A percentile compares a stretch with the other conserved stretches of the same genome.
Conservation (phyloP, 2,329 filamentous ascomycete genomes). For the Pseudogymnoascus sp. region DNA sequence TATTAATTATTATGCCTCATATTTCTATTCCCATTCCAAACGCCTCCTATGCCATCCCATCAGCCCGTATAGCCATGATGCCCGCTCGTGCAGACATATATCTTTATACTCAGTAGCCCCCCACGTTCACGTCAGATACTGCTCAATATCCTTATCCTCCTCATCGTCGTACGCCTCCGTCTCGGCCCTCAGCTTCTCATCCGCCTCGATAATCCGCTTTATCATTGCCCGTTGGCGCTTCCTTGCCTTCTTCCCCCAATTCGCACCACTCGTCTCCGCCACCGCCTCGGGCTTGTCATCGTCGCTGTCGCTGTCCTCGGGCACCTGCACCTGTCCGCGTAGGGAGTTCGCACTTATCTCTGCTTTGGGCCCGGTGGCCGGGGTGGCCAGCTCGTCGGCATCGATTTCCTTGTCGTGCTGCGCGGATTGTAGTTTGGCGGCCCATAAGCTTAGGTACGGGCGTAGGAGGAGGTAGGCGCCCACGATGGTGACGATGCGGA, state of each 20-base stretch:
- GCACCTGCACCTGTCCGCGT: conserved; percentile 47
- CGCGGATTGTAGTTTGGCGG: conserved; percentile 54
- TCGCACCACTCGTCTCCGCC: conserved; percentile 29
- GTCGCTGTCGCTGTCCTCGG: conserved; percentile 45
- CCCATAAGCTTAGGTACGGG: conserved; percentile 64
- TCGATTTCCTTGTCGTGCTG: conserved; percentile 48
- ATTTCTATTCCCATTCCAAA: neutral
- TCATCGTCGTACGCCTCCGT: conserved; percentile 52
- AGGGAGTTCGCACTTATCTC: conserved; percentile 59
- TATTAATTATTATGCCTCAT: conserved; percentile 1
- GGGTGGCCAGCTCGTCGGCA: conserved; percentile 34
- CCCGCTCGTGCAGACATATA: neutral
- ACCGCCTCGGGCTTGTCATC: conserved; percentile 39
- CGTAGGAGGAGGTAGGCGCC: conserved; percentile 67
- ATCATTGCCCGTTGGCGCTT: conserved; percentile 61
- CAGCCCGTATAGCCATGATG: neutral
- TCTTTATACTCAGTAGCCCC: conserved; percentile 16
- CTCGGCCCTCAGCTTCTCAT: conserved; percentile 46
- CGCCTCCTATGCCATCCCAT: neutral
- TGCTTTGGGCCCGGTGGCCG: conserved; percentile 34
- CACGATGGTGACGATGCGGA: conserved; percentile 65
- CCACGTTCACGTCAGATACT: conserved; percentile 53
- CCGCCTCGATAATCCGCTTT: conserved; percentile 55
- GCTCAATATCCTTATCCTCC: conserved; percentile 67
- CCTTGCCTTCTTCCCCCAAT: conserved; percentile 65